These are phyloP conservation scores for Corniculantispora saksenae DNA, from an alignment of 2,329 filamentous ascomycete species.

Conservation along the genomic window DNA sequence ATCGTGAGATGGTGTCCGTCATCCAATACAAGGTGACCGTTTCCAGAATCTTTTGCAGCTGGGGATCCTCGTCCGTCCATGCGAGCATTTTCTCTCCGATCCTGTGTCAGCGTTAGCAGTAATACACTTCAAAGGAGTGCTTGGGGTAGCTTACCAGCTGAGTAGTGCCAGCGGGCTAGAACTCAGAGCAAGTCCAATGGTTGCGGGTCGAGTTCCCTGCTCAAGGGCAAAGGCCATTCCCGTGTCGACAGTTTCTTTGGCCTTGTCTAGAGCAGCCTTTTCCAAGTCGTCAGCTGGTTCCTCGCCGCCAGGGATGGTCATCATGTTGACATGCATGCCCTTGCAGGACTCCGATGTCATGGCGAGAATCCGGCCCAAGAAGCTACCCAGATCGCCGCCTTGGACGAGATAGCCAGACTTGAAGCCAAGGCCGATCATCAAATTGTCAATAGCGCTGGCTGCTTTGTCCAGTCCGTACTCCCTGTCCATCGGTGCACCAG, in stretches of 20 bases:
- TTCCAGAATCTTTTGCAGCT: constrained; percentile 48
- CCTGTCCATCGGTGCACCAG: constrained; percentile 45
- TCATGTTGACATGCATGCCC: constrained; percentile 36
- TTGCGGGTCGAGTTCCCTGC: constrained; percentile 56
- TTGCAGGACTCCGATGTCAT: constrained; percentile 47
- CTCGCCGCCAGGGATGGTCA: constrained; percentile 19
- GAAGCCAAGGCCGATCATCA: constrained; percentile 57
- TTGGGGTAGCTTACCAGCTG: constrained; percentile 42
- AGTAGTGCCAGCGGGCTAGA: constrained; percentile 57
- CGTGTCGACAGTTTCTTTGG: constrained; percentile 38
- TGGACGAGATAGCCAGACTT: constrained; percentile 52
- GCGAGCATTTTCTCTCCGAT: constrained; percentile 58
- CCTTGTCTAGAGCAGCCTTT: constrained; percentile 31
- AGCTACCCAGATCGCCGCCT: constrained; percentile 57
- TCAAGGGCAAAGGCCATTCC: constrained; percentile 52
- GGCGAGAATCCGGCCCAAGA: constrained; percentile 44
- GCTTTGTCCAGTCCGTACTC: constrained; percentile 34
- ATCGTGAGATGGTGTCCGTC: constrained; percentile 48
- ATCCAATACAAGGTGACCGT: constrained; percentile 57
- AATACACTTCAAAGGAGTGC: not conserved
- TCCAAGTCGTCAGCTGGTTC: constrained; percentile 11
- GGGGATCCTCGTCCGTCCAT: constrained; percentile 49
- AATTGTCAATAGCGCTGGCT: constrained; percentile 47
- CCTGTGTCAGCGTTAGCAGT: constrained; percentile 30
- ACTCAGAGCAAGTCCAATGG: constrained; percentile 55